Evolutionary conservation across 2,329 filamentous ascomycete genomes (phyloP).

Genomic region (Colletotrichum eleusines): DNA sequence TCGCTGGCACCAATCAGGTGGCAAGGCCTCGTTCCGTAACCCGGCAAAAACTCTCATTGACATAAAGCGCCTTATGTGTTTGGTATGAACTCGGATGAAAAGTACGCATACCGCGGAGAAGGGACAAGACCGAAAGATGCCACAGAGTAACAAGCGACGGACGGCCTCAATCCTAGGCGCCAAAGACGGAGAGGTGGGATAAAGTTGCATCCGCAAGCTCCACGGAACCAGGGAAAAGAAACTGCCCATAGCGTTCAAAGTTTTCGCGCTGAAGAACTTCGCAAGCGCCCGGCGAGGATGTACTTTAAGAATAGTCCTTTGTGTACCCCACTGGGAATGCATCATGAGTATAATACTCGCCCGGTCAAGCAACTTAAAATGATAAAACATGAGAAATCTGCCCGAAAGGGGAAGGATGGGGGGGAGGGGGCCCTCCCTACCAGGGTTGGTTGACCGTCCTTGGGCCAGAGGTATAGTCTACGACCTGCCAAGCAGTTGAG

Average conservation of each 20-base stretch:
- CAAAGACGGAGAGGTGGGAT: conserved; percentile 14
- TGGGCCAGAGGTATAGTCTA: background rate
- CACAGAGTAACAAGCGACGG: background rate
- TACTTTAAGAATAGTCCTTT: background rate
- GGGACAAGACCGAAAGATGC: conserved; percentile 6
- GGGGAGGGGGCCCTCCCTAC: too few species aligned
- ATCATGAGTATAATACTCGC: background rate
- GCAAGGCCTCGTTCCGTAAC: background rate
- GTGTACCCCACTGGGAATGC: background rate
- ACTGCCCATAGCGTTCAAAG: conserved; percentile 33
- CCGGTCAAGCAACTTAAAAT: too few species aligned
- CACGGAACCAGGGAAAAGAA: background rate
- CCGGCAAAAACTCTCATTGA: background rate
- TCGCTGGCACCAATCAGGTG: background rate
- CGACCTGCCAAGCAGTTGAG: background rate
- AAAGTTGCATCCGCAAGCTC: conserved; percentile 4
- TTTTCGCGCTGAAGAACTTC: conserved; percentile 25
- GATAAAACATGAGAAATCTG: too few species aligned
- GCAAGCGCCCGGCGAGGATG: conserved; percentile 6
- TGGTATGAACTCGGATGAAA: too few species aligned
- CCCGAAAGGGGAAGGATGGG: too few species aligned
- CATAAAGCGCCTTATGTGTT: background rate
- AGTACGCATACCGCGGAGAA: too few species aligned
- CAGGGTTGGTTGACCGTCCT: background rate
- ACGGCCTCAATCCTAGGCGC: conserved; percentile 9